phyloP scores from a whole-genome alignment of 2,329 filamentous ascomycete genomes.

The Dactylella cylindrospora region DNA sequence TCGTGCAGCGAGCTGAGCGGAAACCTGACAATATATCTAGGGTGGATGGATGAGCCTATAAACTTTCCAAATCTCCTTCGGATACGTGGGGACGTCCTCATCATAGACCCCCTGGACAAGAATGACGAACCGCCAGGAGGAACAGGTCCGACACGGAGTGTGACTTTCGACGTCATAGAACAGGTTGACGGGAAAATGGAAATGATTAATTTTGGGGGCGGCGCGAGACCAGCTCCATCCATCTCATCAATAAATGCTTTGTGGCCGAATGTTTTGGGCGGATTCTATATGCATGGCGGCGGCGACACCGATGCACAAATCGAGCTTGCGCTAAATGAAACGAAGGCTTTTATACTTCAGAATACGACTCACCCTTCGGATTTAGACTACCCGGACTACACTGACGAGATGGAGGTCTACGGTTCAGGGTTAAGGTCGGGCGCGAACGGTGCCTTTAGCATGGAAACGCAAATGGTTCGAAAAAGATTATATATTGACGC shows the following conservation, averaged over 20 bases:
- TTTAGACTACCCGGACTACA: too few species aligned
- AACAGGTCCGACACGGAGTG: not conserved
- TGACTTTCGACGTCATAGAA: not conserved
- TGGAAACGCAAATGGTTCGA: too few species aligned
- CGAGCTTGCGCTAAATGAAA: too few species aligned
- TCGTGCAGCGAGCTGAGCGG: slow-evolving; percentile 10
- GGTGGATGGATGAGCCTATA: not conserved
- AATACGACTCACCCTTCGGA: too few species aligned
- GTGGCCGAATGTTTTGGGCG: not conserved
- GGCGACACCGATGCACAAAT: too few species aligned
- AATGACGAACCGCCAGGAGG: too few species aligned
- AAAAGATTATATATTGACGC: too few species aligned
- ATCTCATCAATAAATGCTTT: not conserved
- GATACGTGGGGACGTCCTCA: slow-evolving; percentile 7
- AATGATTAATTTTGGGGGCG: not conserved
- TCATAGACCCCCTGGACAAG: not conserved
- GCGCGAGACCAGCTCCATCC: not conserved
- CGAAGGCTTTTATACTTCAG: too few species aligned
- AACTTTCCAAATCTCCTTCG: not conserved
- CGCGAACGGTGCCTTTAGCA: too few species aligned
- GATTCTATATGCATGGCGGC: not conserved
- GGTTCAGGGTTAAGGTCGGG: too few species aligned
- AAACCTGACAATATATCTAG: not conserved
- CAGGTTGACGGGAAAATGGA: slow-evolving; percentile 3
- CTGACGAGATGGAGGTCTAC: not conserved